Evolutionary conservation across 208 protist genomes (phyloP).

Genomic region (Trypanosoma grayi): DNA sequence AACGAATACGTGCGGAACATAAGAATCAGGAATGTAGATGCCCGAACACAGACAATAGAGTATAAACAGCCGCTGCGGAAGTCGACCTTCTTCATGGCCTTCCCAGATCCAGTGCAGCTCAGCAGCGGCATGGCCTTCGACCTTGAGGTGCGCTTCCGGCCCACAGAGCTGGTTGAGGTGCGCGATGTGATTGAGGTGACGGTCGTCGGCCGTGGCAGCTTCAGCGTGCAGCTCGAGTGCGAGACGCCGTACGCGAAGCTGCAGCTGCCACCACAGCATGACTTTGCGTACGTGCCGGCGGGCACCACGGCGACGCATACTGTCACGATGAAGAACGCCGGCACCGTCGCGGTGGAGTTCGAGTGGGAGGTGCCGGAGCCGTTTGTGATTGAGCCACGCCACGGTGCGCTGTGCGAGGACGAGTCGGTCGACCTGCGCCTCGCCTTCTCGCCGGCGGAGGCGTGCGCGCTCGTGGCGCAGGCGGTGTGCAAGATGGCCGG

Average conservation of each 20-base stretch:
- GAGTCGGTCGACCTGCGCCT: constrained; percentile 48
- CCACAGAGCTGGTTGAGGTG: constrained; percentile 63
- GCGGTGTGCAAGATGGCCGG: constrained; percentile 75
- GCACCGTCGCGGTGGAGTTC: constrained; percentile 73
- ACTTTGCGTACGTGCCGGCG: constrained; percentile 90
- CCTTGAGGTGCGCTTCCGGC: constrained; percentile 74
- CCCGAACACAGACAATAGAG: constrained; percentile 63
- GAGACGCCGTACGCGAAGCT: constrained; percentile 71
- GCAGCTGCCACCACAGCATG: constrained; percentile 53
- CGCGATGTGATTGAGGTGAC: constrained; percentile 81
- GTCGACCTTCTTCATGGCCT: constrained; percentile 81
- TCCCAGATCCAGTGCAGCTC: constrained; percentile 82
- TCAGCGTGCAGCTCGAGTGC: constrained; percentile 75
- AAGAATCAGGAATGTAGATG: constrained; percentile 85
- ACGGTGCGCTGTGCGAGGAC: constrained; percentile 42
- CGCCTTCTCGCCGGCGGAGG: constrained; percentile 73
- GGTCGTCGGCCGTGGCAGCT: constrained; percentile 73
- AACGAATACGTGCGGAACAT: constrained; percentile 85
- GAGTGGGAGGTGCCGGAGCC: constrained; percentile 71
- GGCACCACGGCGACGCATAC: constrained; percentile 41
- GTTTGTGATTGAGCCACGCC: constrained; percentile 65
- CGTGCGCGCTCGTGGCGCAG: constrained; percentile 66
- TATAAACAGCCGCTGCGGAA: constrained; percentile 76
- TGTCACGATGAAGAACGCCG: constrained; percentile 76
- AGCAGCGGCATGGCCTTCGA: constrained; percentile 77